These are phyloP conservation scores for Phytophthora vignae DNA, from an alignment of 352 stramenopile species.

Conservation along the genomic window DNA sequence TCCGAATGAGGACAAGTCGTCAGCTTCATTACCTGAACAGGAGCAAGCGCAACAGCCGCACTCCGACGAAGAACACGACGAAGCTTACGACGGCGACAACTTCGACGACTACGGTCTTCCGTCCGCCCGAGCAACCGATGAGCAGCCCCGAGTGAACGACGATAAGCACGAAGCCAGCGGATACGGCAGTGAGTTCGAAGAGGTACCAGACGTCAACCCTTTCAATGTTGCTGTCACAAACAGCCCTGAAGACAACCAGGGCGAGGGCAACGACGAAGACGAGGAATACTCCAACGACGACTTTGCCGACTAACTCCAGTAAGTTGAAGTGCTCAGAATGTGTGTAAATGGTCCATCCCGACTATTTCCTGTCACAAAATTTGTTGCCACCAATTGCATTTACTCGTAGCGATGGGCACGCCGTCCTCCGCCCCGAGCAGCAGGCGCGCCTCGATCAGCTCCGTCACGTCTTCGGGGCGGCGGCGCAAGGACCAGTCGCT, in stretches of 20 bases:
- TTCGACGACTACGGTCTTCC: conserved; percentile 51
- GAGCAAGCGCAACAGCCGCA: not conserved
- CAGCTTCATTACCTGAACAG: not conserved
- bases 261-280: conserved; percentile 28
- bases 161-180: conserved; percentile 24
- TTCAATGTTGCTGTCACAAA: conserved; percentile 8
- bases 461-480: conserved; percentile 27
- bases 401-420: not conserved
- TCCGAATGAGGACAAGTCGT: not conserved
- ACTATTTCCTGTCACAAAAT: conserved; percentile 18
- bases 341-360: conserved; percentile 10
- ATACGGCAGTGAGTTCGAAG: conserved; percentile 54
- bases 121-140: conserved; percentile 1
- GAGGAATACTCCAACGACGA: conserved; percentile 52
- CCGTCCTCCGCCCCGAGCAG: conserved; percentile 11
- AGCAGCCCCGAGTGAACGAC: conserved; percentile 1
- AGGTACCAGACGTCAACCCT: conserved; percentile 26
- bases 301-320: conserved; percentile 40
- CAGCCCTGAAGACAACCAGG: conserved; percentile 7
- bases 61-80: conserved; percentile 18
- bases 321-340: conserved; percentile 33
- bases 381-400: not conserved
- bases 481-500: conserved; percentile 34
- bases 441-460: conserved; percentile 30
- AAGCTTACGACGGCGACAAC: conserved; percentile 35